Percentiles rank a stretch among this genome's conserved stretches.
Evolutionary conservation across 306 rosid species (phyloP).

Genomic region (Quercus rubra): DNA sequence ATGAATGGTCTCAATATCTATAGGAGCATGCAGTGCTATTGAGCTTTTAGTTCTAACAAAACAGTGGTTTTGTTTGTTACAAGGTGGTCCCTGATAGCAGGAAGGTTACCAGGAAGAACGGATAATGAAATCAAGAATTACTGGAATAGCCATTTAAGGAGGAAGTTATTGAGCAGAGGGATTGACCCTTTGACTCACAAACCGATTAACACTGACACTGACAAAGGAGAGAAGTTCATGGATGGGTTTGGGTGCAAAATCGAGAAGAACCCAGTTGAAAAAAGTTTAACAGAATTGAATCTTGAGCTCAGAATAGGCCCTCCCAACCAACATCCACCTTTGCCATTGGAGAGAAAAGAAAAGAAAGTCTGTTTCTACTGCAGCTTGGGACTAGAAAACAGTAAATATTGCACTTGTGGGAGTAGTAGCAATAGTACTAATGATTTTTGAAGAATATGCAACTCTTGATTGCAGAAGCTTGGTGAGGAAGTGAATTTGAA

Average conservation of each 20-base stretch:
- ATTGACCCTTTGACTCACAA: constrained; percentile 90
- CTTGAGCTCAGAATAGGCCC: constrained; percentile 89
- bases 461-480: no score
- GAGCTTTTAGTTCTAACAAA: neutral
- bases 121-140: constrained; percentile 98
- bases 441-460: no score
- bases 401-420: no score
- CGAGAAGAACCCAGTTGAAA: constrained; percentile 22
- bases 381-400: no score
- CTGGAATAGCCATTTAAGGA: constrained; percentile 95
- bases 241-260: constrained; percentile 21
- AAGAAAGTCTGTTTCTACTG: no score
- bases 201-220: constrained; percentile 43
- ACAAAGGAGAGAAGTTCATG: constrained; percentile 43
- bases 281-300: constrained; percentile 73
- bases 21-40: no score
- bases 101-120: constrained; percentile 89
- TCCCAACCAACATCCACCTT: constrained; percentile 45
- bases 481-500: no score
- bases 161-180: constrained; percentile 90
- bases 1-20: no score
- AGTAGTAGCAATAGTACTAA: no score
- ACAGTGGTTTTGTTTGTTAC: constrained; percentile 16
- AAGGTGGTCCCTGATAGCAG: constrained; percentile 96
- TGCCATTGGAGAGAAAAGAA: constrained; percentile 22